Percentiles rank a stretch among this genome's conserved stretches.
phyloP scores from a whole-genome alignment of 495 filamentous ascomycete genomes.

The Aspergillus nidulans region DNA sequence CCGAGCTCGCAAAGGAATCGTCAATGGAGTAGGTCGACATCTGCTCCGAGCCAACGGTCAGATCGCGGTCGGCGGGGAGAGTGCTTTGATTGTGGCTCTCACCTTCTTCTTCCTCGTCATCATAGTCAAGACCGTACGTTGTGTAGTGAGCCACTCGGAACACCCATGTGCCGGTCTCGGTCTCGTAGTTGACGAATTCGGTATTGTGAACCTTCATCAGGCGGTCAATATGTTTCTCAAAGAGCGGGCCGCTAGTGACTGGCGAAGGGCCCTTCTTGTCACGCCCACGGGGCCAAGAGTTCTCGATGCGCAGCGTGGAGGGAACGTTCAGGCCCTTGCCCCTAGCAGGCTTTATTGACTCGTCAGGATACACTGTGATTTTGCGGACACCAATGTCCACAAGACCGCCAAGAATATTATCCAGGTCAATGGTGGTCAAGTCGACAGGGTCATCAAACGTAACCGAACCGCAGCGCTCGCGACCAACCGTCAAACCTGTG shows the following conservation, averaged over 20 bases:
- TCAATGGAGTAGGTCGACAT: slow-evolving; percentile 47
- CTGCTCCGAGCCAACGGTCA: slow-evolving; percentile 40
- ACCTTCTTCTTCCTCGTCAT: slow-evolving; percentile 66
- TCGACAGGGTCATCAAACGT: slow-evolving; percentile 79
- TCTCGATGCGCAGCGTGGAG: slow-evolving; percentile 74
- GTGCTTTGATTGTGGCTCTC: slow-evolving; percentile 51
- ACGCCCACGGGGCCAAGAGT: slow-evolving; percentile 79
- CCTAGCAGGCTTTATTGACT: slow-evolving; percentile 66
- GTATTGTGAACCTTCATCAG: slow-evolving; percentile 74
- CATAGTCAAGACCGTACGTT: slow-evolving; percentile 88
- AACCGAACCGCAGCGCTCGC: slow-evolving; percentile 71
- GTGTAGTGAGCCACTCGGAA: slow-evolving; percentile 94
- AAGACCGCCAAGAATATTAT: slow-evolving; percentile 66
- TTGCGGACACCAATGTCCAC: slow-evolving; percentile 69
- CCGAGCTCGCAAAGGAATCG: slow-evolving; percentile 43
- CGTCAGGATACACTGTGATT: slow-evolving; percentile 80
- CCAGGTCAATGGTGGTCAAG: slow-evolving; percentile 64
- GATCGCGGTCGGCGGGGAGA: slow-evolving; percentile 29
- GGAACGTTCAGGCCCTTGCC: slow-evolving; percentile 91
- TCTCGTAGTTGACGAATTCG: slow-evolving; percentile 72
- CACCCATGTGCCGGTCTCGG: slow-evolving; percentile 75
- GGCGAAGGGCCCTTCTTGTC: slow-evolving; percentile 52
- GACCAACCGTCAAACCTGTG: slow-evolving; percentile 71
- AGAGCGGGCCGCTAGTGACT: slow-evolving; percentile 52
- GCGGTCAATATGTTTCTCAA: slow-evolving; percentile 76